Evolutionary conservation across 2,329 filamentous ascomycete species (phyloP), one percentile per base, ranked within the genome.

Genomic region (Neurospora sp.): DNA sequence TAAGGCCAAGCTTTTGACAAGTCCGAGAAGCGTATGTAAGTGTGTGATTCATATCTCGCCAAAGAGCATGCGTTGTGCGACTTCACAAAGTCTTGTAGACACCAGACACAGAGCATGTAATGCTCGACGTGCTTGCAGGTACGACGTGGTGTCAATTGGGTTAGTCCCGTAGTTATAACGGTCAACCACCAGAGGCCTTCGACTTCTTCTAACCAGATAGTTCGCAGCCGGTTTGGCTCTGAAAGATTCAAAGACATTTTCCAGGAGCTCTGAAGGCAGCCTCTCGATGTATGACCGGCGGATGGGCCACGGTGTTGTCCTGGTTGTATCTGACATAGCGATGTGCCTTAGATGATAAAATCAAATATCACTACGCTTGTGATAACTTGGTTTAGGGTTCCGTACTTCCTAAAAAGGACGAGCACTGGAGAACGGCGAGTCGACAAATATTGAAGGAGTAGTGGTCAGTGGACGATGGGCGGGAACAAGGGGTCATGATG

Each of bases 151-250:
- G 17, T 41, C 40, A 1, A 41, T 6, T 41, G 40, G 40, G 0
- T 1, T 41, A 41, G 40, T 41, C 2, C 3, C 17, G 40, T 41
- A 41, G 15, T 8, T 8, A 2, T n/a, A 40, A 40, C 12, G 5
- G 39, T 40, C 12, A 0, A 40, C 0, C 2, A 3, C 5, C 39
- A 5, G 39, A 2, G 5, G 12, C 12, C 1, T 0, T 17, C 1
- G 12, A 5, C 1, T 0, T 17, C 1, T 0, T 17, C 39, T 8
- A 4, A n/a, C 40, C 3, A 41, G 15, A 41, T 41, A 41, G 6
- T n/a, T n/a, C 17, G 40, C 17, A 6, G 40, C 40, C n/a, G 40
- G 17, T n/a, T n/a, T n/a, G 1, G 40, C 17, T 40, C 8, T n/a
- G 40, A n/a, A 41, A 6, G 15, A 8, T 0, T 41, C 6, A 4